Conservation (phyloP, 2,329 filamentous ascomycete species). For the Penicillium sp. region DNA sequence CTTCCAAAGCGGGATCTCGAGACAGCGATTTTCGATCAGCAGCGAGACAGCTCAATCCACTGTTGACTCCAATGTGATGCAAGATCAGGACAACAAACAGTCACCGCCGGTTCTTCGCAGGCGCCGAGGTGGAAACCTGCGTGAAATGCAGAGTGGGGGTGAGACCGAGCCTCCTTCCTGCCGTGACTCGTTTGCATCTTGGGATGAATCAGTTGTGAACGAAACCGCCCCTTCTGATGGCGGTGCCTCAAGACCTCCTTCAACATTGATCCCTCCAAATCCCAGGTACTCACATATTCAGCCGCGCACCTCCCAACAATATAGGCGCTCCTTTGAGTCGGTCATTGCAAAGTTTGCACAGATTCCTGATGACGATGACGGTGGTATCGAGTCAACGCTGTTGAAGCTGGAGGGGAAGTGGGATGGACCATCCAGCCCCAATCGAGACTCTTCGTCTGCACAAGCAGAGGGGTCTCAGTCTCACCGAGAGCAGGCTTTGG, state of each 20-base stretch:
- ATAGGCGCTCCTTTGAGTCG: constrained; percentile 74
- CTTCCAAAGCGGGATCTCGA: constrained; percentile 44
- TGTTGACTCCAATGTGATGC: constrained; percentile 13
- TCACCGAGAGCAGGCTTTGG: background rate
- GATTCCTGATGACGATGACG: constrained; percentile 84
- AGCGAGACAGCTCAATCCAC: constrained; percentile 24
- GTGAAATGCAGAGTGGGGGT: constrained; percentile 64
- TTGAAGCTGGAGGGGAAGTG: constrained; percentile 89
- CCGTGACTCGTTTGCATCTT: constrained; percentile 39
- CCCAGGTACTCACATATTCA: constrained; percentile 45
- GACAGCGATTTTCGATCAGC: constrained; percentile 26
- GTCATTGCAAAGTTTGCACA: constrained; percentile 84
- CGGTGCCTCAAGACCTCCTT: constrained; percentile 24
- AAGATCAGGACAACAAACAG: constrained; percentile 25
- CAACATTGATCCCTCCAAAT: constrained; percentile 30
- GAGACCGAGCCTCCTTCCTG: constrained; percentile 53
- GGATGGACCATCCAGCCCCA: constrained; percentile 43
- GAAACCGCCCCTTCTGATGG: constrained; percentile 18
- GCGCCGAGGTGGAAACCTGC: constrained; percentile 71
- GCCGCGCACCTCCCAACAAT: constrained; percentile 56
- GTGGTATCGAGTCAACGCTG: constrained; percentile 87
- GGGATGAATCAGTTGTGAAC: constrained; percentile 28
- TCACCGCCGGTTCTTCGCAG: constrained; percentile 61
- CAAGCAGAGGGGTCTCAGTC: background rate
- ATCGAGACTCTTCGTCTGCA: constrained; percentile 9